Conservation (phyloP, 352 stramenopile species). For the Phytophthora pinifolia region DNA sequence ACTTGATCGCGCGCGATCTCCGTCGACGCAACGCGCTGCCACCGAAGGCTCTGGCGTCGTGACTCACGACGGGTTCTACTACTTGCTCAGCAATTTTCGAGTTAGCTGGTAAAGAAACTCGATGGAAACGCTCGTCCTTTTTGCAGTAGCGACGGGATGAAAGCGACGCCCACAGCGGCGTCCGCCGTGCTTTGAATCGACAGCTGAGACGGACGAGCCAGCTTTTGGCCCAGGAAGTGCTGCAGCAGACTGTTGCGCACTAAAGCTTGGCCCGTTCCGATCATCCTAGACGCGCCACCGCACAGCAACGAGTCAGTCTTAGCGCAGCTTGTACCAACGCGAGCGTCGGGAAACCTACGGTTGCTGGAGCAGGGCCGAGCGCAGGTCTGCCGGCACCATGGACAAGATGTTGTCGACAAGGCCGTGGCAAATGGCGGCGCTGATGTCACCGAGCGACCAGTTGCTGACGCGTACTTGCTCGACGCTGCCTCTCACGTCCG, state of each 20-base stretch:
- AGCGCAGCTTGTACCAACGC: neutral
- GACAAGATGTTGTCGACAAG: constrained; percentile 62
- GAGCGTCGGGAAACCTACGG: constrained; percentile 29
- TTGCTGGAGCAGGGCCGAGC: constrained; percentile 26
- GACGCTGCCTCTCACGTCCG: constrained; percentile 37
- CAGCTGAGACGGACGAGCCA: constrained; percentile 26
- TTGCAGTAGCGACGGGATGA: constrained; percentile 34
- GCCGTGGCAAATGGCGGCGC: constrained; percentile 54
- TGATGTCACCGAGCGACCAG: constrained; percentile 65
- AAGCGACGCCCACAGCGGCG: constrained; percentile 51
- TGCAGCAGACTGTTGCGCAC: constrained; percentile 56
- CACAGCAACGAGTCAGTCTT: neutral
- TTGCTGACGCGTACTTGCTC: constrained; percentile 47
- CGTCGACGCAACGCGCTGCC: constrained; percentile 27
- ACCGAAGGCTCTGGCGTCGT: constrained; percentile 19
- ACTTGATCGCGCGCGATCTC: constrained; percentile 34
- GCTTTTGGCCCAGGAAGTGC: constrained; percentile 38
- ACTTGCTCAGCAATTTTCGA: constrained; percentile 7
- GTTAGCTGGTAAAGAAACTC: too few relatives aligned
- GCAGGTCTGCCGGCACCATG: constrained; percentile 51
- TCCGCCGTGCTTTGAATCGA: constrained; percentile 38
- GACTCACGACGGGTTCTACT: too few relatives aligned
- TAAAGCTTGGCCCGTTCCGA: constrained; percentile 62
- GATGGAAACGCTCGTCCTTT: constrained; percentile 10
- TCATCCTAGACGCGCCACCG: constrained; percentile 37